A percentile compares a stretch with the other conserved stretches of the same genome.
Evolutionary conservation across 352 stramenopile species (phyloP).

Genomic region (Halophytophthora polymorphica): DNA sequence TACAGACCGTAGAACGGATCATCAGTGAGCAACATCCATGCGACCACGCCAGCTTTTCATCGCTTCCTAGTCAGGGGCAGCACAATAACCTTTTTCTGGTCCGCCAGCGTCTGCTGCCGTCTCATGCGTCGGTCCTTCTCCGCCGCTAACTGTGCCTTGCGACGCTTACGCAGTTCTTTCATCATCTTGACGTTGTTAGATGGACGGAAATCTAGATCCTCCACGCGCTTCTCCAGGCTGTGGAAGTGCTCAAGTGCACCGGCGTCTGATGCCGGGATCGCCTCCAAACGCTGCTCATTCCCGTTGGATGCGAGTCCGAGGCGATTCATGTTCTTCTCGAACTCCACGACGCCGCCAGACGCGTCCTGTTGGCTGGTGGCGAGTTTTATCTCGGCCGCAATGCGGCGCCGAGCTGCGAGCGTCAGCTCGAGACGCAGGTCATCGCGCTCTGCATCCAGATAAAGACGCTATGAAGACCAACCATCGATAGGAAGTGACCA

Average conservation of each 20-base stretch:
- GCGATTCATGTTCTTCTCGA: conserved; percentile 65
- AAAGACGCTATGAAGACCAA: conserved; percentile 17
- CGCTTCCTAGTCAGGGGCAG: not conserved
- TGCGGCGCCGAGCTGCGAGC: conserved; percentile 39
- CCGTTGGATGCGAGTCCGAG: conserved; percentile 34
- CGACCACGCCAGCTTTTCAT: conserved; percentile 1
- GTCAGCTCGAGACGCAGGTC: conserved; percentile 63
- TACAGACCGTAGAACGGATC: not conserved
- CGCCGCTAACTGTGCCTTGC: conserved; percentile 58
- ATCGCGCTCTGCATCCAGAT: conserved; percentile 37
- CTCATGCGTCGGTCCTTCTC: conserved; percentile 64
- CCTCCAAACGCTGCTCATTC: conserved; percentile 24
- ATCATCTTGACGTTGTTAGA: conserved; percentile 85
- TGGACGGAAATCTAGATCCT: conserved; percentile 57
- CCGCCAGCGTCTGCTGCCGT: conserved; percentile 37
- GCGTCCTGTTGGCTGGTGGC: conserved; percentile 36
- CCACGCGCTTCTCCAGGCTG: conserved; percentile 41
- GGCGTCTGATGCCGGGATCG: conserved; percentile 37
- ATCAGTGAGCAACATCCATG: not conserved
- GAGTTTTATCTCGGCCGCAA: conserved; percentile 26
- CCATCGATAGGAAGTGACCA: not conserved
- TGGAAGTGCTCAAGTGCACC: conserved; percentile 40
- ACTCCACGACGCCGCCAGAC: conserved; percentile 38
- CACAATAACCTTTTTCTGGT: conserved; percentile 34
- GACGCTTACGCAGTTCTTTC: conserved; percentile 70